A percentile compares a stretch with the other conserved stretches of the same genome.
Evolutionary conservation across 1,284 basidiomycete species (phyloP).

Genomic region (Ceratobasidium papillatum): DNA sequence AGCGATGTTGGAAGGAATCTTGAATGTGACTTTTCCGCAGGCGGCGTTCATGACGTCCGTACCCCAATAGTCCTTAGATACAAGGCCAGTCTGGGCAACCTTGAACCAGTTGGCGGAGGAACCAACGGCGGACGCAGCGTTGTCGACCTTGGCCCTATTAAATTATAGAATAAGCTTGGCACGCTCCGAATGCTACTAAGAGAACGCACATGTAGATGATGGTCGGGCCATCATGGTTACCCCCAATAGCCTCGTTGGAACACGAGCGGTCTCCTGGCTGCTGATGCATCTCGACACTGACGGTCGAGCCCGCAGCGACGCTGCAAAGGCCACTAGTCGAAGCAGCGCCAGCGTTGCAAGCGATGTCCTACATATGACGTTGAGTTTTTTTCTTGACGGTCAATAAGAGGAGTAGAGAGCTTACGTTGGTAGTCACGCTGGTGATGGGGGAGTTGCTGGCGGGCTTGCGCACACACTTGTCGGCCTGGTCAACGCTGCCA

Average conservation of each 20-base stretch:
- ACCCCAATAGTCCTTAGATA: constrained; percentile 41
- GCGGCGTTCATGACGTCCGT: constrained; percentile 41
- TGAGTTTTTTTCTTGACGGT: neutral
- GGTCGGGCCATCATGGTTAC: constrained; percentile 45
- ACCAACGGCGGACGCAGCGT: constrained; percentile 42
- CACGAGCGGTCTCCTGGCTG: constrained; percentile 45
- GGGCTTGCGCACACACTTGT: constrained; percentile 40
- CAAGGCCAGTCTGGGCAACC: constrained; percentile 44
- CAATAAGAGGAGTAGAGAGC: neutral
- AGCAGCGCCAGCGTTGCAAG: constrained; percentile 44
- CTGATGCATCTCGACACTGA: constrained; percentile 47
- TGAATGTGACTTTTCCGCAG: constrained; percentile 65
- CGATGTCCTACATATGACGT: constrained; percentile 35
- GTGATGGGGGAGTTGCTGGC: constrained; percentile 45
- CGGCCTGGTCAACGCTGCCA: constrained; percentile 19
- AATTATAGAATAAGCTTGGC: neutral
- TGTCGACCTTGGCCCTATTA: constrained; percentile 45
- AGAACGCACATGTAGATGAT: constrained; percentile 52
- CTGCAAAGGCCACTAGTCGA: constrained; percentile 34
- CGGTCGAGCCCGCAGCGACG: constrained; percentile 44
- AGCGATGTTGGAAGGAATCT: constrained; percentile 61
- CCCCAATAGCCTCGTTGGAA: constrained; percentile 46
- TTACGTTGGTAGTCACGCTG: constrained; percentile 58
- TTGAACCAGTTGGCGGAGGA: constrained; percentile 46
- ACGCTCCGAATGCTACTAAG: neutral